Base-by-base conservation (phyloP, 768 basidiomycete genomes). In the Amanita pallidorosea region DNA sequence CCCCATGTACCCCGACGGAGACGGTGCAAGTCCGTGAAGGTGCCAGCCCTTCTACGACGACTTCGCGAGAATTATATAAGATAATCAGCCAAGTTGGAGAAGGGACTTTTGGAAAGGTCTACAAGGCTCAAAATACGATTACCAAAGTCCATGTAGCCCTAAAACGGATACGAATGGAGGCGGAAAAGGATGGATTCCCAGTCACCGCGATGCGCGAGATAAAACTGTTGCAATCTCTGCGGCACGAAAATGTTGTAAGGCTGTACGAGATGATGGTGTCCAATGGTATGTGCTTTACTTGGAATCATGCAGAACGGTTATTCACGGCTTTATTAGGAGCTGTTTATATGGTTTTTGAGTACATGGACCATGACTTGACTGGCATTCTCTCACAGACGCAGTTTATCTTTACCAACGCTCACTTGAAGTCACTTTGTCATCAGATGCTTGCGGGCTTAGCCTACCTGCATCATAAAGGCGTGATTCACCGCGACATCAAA, bases 211-310 rank as follows among this genome's bases (percentile, higher is more conserved):
- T 98, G 86, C 80, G 96, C 45, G 96, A 99, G 68, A 97, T 99
- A 67, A 99, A 98, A 62, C 79, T 99, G 36, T 68, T 99, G 29
- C 96, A 99, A 62, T 88, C 85, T 5, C 67, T 99, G 45, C 75
- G 81, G 53, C 95, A 99, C 64, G 75, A 76, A 35, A 99, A 99
- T 60, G 79, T 99, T 38, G 81, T 99, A 38, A 76, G 76, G 45
- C 70, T 99, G 34, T 82, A 87, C 56, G 96, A 99, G 68, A 99
- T 99, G 93, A 94, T 99, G 87, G 94, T 98, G 6, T 91, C 93
- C 0, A 88, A 90, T 58, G 93, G 96, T 93, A 58, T 56, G 78
- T 40, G 38, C 52, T 37, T 8, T 40, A 36, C 31, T 18, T 33
- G 5, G n/a, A 4, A 25, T 41, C 27, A 25, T 31, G 13, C 54